phyloP scores from a whole-genome alignment of 139 green algal species.

The Raphidocelis subcapitata region DNA sequence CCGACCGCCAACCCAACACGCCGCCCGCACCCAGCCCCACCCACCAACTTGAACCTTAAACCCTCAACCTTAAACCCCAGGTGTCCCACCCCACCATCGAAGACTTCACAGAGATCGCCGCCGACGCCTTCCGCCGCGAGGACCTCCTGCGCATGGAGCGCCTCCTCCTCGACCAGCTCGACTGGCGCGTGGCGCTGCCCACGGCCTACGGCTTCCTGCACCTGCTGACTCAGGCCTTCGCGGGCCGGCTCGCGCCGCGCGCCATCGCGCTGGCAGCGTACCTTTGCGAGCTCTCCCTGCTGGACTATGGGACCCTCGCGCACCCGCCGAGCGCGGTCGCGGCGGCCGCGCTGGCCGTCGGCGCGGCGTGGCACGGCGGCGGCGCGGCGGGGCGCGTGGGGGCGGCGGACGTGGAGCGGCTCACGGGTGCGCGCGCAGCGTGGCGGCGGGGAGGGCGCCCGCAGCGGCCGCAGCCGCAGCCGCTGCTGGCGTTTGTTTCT shows the following conservation, averaged over 20 bases:
- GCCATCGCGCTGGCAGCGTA: constrained; percentile 41
- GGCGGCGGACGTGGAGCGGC: no score
- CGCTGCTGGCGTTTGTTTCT: no score
- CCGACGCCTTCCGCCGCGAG: not conserved
- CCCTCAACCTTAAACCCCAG: not conserved
- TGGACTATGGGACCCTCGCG: constrained; percentile 44
- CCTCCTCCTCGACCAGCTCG: constrained; percentile 47
- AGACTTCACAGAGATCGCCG: no score
- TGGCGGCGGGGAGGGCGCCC: no score
- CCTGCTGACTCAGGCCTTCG: constrained; percentile 32
- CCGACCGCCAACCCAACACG: no score
- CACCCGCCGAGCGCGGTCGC: constrained; percentile 33
- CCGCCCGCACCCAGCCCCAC: no score
- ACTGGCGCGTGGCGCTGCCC: constrained; percentile 40
- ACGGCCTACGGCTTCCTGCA: constrained; percentile 53
- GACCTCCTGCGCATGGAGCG: constrained; percentile 59
- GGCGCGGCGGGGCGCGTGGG: no score
- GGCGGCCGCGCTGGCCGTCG: constrained; percentile 18
- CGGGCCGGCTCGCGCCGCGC: constrained; percentile 10
- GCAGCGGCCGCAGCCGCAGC: no score
- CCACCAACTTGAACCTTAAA: not conserved
- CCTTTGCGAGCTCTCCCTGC: constrained; percentile 38
- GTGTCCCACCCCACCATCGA: not conserved
- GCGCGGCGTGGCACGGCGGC: no score
- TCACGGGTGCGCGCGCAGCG: no score